Evolutionary conservation across 208 protist species (phyloP), one percentile per base, ranked within the genome.

Genomic region (Acanthamoeba lenticulata): DNA sequence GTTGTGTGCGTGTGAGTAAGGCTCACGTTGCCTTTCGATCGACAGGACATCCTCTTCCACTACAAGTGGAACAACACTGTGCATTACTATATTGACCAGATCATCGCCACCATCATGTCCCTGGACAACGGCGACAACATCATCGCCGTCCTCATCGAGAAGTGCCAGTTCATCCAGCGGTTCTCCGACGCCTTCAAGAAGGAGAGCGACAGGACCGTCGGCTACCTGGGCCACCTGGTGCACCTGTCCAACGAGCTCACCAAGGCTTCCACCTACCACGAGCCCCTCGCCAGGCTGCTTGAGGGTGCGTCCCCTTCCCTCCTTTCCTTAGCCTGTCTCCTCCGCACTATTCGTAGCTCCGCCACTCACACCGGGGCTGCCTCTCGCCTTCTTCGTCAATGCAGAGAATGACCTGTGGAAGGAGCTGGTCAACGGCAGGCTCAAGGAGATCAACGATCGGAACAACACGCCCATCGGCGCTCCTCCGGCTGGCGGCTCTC

Each of bases 61-160:
- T 89, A 89, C 40, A 89, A 89, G 79, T 89, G 79, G 79, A 89
- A 89, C 79, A 89, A 89, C 79, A 89, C 79, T 62, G n/a, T 89
- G 79, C 79, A 89, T 38, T 89, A 89, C 49, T 89, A 89, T 57
- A 57, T 89, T 32, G 79, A 89, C 21, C 79, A 89, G 32, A 89
- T 89, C 27, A 89, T 89, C 49, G 36, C 79, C 40, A 89, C 79
- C 27, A 89, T 89, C 79, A 89, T 89, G 79, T 89, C 79, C 17
- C 49, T 89, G 29, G 79, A 89, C 79, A 89, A 89, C 79, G 79
- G 79, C 17, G 79, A 89, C 44, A 89, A 89, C 49, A 89, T 89
- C 79, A 57, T 89, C 45, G 27, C 79, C 36, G 79, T 89, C 32
- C 79, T 89, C 27, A 89, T 89, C 40, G 42, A 89, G 21, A 89